Percentiles rank a stretch among this genome's conserved stretches.
phyloP scores from a whole-genome alignment of 2,329 filamentous ascomycete species.

The Myriangium duriaei region DNA sequence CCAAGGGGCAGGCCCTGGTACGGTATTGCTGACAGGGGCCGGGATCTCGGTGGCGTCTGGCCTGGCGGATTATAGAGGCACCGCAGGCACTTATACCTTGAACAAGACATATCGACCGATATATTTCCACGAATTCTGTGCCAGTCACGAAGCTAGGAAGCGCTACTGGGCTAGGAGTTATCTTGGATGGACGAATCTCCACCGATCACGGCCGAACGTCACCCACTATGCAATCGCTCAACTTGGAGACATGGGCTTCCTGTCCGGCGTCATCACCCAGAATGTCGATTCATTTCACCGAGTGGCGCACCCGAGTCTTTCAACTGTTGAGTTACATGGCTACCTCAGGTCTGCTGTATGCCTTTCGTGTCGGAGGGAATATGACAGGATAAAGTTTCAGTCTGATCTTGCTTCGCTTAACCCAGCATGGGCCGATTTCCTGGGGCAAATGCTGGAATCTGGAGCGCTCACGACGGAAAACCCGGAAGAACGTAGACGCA shows the following conservation, averaged over 20 bases:
- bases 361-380: constrained; percentile 60
- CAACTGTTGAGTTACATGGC: constrained; percentile 80
- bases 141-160: constrained; percentile 71
- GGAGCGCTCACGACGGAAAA: constrained; percentile 71
- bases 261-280: constrained; percentile 75
- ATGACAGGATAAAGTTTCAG: constrained; percentile 64
- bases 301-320: constrained; percentile 57
- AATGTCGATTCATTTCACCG: constrained; percentile 95
- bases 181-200: constrained; percentile 75
- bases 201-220: constrained; percentile 65
- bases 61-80: constrained; percentile 81
- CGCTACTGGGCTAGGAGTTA: constrained; percentile 95
- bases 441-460: constrained; percentile 56
- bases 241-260: constrained; percentile 57
- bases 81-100: constrained; percentile 80
- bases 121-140: constrained; percentile 81
- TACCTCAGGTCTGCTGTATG: constrained; percentile 75
- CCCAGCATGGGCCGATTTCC: constrained; percentile 69
- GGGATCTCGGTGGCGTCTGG: constrained; percentile 90
- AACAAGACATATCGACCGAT: constrained; percentile 87
- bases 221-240: constrained; percentile 66
- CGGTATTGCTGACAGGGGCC: constrained; percentile 63
- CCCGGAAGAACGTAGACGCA: constrained; percentile 51
- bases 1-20: constrained; percentile 41
- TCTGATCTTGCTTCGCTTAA: constrained; percentile 63